A percentile compares a stretch with the other conserved stretches of the same genome.
Evolutionary conservation across 352 stramenopile genomes (phyloP).

Genomic region (Phytopythium chamaehyphon): DNA sequence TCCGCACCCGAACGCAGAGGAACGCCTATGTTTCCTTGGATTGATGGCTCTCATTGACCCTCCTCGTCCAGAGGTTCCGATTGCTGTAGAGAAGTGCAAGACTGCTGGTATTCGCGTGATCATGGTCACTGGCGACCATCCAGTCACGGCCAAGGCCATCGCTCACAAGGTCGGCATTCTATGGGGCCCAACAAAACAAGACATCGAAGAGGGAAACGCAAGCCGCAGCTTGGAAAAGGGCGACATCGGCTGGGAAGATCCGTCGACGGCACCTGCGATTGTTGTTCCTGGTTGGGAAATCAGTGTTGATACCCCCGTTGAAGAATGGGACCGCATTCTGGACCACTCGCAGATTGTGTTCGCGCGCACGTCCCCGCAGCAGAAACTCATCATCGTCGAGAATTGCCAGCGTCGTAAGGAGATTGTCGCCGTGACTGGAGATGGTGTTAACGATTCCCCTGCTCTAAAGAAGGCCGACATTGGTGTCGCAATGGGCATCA

Average conservation of each 20-base stretch:
- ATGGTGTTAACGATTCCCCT: constrained; percentile 98
- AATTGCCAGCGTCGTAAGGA: constrained; percentile 82
- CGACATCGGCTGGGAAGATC: constrained; percentile 70
- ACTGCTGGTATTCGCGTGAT: constrained; percentile 91
- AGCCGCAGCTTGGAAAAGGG: constrained; percentile 38
- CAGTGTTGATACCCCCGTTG: constrained; percentile 62
- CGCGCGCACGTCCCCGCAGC: constrained; percentile 91
- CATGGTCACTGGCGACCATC: constrained; percentile 94
- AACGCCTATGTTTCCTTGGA: constrained; percentile 89
- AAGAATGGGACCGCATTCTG: constrained; percentile 86
- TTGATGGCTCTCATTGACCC: constrained; percentile 96
- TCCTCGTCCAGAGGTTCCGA: constrained; percentile 84
- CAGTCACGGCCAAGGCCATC: constrained; percentile 92
- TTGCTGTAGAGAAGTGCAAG: constrained; percentile 90
- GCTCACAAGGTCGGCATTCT: constrained; percentile 91
- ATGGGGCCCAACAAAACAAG: constrained; percentile 68
- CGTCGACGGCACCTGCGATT: constrained; percentile 70
- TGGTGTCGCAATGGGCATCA: constrained; percentile 97
- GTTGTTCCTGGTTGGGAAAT: constrained; percentile 85
- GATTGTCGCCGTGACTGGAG: constrained; percentile 95
- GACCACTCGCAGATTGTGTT: constrained; percentile 93
- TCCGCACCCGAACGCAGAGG: constrained; percentile 65
- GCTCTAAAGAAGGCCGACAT: constrained; percentile 97
- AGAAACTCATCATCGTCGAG: constrained; percentile 95
- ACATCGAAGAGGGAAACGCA: constrained; percentile 65